Evolutionary conservation across 345 rosid species (phyloP).

Genomic region (Salix dunnii): DNA sequence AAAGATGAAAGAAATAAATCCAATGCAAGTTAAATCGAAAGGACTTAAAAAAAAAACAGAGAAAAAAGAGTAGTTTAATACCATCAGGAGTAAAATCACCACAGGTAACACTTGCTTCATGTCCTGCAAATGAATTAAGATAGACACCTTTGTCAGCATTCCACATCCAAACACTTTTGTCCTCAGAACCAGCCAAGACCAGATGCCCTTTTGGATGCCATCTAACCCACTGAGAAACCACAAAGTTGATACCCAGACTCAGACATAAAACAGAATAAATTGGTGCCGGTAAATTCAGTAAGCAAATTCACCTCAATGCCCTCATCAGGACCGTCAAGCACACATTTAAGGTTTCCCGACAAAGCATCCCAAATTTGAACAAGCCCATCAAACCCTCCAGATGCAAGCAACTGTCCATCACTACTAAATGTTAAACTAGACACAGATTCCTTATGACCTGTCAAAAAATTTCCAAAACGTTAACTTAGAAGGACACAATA

Average conservation of each 20-base stretch:
- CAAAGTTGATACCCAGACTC: slow-evolving; percentile 13
- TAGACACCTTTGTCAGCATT: slow-evolving; percentile 74
- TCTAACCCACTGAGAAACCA: slow-evolving; percentile 69
- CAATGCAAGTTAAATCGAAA: not conserved
- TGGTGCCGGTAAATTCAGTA: not conserved
- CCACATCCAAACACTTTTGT: slow-evolving; percentile 88
- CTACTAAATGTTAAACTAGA: slow-evolving; percentile 66
- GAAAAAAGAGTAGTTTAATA: slow-evolving; percentile 28
- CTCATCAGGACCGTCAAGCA: slow-evolving; percentile 65
- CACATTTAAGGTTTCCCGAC: slow-evolving; percentile 52
- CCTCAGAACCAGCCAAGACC: slow-evolving; percentile 83
- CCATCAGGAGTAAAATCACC: slow-evolving; percentile 98
- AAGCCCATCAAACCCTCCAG: slow-evolving; percentile 74
- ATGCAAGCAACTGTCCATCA: slow-evolving; percentile 76
- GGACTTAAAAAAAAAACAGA: not conserved
- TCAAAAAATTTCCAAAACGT: slow-evolving; percentile 8
- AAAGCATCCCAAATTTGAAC: slow-evolving; percentile 71
- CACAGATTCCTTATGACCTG: slow-evolving; percentile 86
- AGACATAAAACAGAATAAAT: not conserved
- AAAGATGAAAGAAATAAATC: not conserved
- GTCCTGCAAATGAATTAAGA: slow-evolving; percentile 80
- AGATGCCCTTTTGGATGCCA: slow-evolving; percentile 97
- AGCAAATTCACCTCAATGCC: slow-evolving; percentile 63
- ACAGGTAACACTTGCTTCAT: slow-evolving; percentile 63
- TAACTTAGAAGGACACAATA: not conserved